Conservation (phyloP, 73 alveolate species). For the Breviolum minutum region DNA sequence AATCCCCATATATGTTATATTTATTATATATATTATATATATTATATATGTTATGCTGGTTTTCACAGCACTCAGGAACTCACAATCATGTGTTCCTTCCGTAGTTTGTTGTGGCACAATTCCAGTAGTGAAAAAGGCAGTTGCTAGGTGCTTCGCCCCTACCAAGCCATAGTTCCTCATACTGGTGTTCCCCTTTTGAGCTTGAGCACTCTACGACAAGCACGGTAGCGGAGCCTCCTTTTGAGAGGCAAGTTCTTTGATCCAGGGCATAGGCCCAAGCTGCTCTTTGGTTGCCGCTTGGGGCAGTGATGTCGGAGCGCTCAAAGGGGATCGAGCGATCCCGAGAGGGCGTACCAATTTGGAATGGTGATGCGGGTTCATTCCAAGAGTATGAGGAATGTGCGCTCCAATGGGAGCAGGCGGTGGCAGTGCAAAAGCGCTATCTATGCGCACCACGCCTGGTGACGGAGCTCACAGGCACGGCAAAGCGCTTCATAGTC, state of each 20-base stretch:
- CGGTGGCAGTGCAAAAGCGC: neutral
- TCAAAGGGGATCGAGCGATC: neutral
- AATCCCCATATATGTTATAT: too few species aligned
- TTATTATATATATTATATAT: too few species aligned
- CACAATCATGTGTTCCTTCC: too few species aligned
- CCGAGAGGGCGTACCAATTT: neutral
- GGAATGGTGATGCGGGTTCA: neutral
- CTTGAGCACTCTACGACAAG: constrained; percentile 19
- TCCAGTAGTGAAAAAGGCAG: too few species aligned
- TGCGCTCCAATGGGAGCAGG: constrained; percentile 7
- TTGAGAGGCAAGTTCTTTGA: neutral
- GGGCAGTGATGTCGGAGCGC: constrained; percentile 2
- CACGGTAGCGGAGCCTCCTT: constrained; percentile 60
- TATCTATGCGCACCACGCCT: neutral
- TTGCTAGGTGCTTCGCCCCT: neutral
- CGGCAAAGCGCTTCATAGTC: neutral
- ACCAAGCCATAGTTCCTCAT: neutral
- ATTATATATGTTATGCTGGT: too few species aligned
- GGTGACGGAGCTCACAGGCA: constrained; percentile 6
- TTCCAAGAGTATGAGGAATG: constrained; percentile 19
- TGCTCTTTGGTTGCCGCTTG: neutral
- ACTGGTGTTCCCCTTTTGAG: neutral
- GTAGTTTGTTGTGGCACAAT: too few species aligned
- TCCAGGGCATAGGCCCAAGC: neutral
- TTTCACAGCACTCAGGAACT: too few species aligned